These are phyloP conservation scores for Albugo laibachii DNA, from an alignment of 352 stramenopile genomes.

Conservation along the genomic window DNA sequence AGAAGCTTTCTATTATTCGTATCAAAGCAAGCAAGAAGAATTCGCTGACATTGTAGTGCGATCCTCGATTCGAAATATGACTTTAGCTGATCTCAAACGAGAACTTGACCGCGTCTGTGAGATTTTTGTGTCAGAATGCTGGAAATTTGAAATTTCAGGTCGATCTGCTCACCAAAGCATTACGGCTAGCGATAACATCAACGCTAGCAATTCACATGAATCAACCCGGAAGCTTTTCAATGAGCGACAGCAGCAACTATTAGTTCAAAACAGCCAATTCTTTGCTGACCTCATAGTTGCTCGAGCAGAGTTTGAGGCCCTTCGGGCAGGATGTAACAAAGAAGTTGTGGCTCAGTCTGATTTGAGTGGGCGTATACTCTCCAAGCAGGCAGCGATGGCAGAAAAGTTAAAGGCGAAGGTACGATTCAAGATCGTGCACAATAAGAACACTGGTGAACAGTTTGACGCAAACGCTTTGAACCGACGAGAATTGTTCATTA, in stretches of 20 bases:
- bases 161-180: conserved; percentile 23
- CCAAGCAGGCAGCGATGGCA: conserved; percentile 27
- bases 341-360: conserved; percentile 12
- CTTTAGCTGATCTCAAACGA: conserved; percentile 51
- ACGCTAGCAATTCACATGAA: conserved; percentile 2
- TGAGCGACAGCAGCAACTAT: conserved; percentile 54
- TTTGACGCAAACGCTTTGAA: conserved; percentile 69
- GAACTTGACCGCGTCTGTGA: conserved; percentile 64
- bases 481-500: conserved; percentile 54
- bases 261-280: conserved; percentile 67
- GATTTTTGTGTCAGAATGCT: conserved; percentile 64
- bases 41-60: conserved; percentile 56
- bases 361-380: conserved; percentile 32
- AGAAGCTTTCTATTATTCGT: conserved; percentile 56
- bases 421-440: conserved; percentile 76
- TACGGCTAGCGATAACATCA: conserved; percentile 21
- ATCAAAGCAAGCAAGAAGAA: conserved; percentile 64
- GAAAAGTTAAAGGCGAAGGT: conserved; percentile 63
- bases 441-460: conserved; percentile 78
- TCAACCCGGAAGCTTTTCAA: conserved; percentile 46
- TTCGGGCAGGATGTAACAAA: conserved; percentile 52
- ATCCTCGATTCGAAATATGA: conserved; percentile 69
- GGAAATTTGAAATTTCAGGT: conserved; percentile 73
- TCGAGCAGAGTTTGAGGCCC: conserved; percentile 48
- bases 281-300: conserved; percentile 58